A percentile compares a stretch with the other conserved stretches of the same genome.
phyloP scores from a whole-genome alignment of 2,329 filamentous ascomycete species.

The Blastomyces gilchristii region DNA sequence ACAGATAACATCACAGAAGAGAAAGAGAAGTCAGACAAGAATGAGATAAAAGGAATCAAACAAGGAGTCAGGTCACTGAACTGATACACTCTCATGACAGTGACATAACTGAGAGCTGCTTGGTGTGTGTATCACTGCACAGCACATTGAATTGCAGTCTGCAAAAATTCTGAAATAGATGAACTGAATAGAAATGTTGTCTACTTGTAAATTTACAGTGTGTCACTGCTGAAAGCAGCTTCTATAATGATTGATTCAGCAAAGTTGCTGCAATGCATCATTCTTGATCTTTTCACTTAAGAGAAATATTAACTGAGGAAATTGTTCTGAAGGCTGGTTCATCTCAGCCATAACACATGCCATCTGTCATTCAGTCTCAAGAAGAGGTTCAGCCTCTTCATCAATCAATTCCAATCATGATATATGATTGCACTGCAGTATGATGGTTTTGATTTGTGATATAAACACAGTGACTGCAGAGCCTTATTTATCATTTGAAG shows the following conservation, averaged over 20 bases:
- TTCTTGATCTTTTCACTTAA: neutral
- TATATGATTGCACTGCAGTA: slow-evolving; percentile 2
- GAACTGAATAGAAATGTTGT: neutral
- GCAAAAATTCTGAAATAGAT: neutral
- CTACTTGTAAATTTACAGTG: neutral
- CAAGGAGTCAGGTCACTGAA: neutral
- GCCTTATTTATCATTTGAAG: neutral
- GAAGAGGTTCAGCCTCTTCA: neutral
- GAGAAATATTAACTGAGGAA: slow-evolving; percentile 5
- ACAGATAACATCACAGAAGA: slow-evolving; percentile 19
- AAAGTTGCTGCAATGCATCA: neutral
- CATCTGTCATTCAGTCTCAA: neutral
- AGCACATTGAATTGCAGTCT: neutral
- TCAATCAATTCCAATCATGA: slow-evolving; percentile 4
- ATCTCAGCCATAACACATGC: neutral
- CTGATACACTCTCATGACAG: neutral
- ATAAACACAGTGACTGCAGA: neutral
- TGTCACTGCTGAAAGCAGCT: neutral
- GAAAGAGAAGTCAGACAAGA: slow-evolving; percentile 16
- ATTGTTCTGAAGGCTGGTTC: neutral
- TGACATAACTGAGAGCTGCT: slow-evolving; percentile 1
- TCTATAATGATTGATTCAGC: neutral
- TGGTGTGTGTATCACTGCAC: neutral
- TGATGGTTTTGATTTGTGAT: neutral
- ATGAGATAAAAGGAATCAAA: slow-evolving; percentile 7